Evolutionary conservation across 1,284 basidiomycete species (phyloP), one percentile per base, ranked within the genome.

Genomic region (Meripilus lineatus): DNA sequence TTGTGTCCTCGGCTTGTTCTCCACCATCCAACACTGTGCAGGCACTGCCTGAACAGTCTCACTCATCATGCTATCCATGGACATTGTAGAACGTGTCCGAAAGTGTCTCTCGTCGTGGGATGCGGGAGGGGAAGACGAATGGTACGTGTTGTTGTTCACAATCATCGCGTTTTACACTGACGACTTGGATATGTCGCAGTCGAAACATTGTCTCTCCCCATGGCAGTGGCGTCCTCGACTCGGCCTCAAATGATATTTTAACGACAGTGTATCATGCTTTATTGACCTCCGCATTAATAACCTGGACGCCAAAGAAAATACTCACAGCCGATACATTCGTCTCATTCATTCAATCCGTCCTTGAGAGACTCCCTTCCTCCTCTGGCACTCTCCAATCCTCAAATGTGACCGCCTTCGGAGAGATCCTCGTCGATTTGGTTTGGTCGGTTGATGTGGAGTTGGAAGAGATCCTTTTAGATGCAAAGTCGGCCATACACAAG

Each of bases 381-480:
- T 74, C 77, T 2, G 54, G 65, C 21, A 59, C 68, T 7, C 61
- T 58, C 45, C 57, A 63, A 23, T 62, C 70, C 8, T 61, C 69
- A 2, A 67, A 70, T 49, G 63, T 63, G 11, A 53, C 64, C 1
- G 56, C 69, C 0, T 77, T 88, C 47, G 80, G 80, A 14, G 86
- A 89, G 52, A 58, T 79, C 34, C 64, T 91, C 3, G 73, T 92
- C 15, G 89, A 92, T 57, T 70, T 85, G 53, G 67, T 89, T 33
- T 92, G 89, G 89, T 72, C 84, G 20, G 59, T 87, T 40, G 88
- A 92, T 60, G 70, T 75, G 24, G 78, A 84, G 50, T 61, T 91
- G 47, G 88, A 91, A 47, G 87, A 90, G 53, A 59, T 79, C 32
- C 51, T 83, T 35, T 60, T 61, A 6, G 83, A 87, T 52, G 71